A percentile compares a stretch with the other conserved stretches of the same genome.
Evolutionary conservation across 257 asterid species (phyloP).

Genomic region (Osmanthus fragrans): DNA sequence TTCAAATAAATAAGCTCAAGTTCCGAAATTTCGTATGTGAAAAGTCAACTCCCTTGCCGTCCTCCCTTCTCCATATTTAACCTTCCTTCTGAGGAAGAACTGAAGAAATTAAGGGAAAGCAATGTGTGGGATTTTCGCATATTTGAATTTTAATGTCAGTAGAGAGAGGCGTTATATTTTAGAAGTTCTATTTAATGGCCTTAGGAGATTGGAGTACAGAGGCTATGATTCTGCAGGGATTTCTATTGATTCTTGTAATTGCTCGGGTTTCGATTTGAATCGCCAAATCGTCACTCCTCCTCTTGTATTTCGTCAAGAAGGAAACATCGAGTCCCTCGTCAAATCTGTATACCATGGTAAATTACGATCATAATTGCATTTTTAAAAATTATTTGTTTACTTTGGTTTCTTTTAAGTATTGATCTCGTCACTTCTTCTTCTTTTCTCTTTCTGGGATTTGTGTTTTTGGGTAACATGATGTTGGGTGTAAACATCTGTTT

Average conservation of each 20-base stretch:
- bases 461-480: neutral
- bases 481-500: neutral
- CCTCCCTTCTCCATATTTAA: neutral
- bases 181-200: slow-evolving; percentile 78
- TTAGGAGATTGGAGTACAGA: slow-evolving; percentile 93
- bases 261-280: slow-evolving; percentile 9
- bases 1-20: neutral
- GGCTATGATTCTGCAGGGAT: slow-evolving; percentile 98
- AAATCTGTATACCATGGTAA: slow-evolving; percentile 77
- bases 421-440: neutral
- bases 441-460: slow-evolving; percentile 1
- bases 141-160: slow-evolving; percentile 68
- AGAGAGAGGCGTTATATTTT: slow-evolving; percentile 77
- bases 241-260: slow-evolving; percentile 45
- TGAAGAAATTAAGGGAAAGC: neutral
- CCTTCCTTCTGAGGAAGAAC: neutral
- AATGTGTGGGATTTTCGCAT: slow-evolving; percentile 98
- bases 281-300: slow-evolving; percentile 35
- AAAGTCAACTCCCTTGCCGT: neutral
- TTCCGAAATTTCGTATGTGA: neutral
- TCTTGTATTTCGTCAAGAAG: slow-evolving; percentile 77
- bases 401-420: neutral
- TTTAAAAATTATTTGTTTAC: neutral
- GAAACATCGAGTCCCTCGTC: slow-evolving; percentile 82
- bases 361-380: neutral